Percentiles rank a stretch among this genome's conserved stretches.
phyloP scores from a whole-genome alignment of 2,329 filamentous ascomycete species.

The Colletotrichum spaethianum region DNA sequence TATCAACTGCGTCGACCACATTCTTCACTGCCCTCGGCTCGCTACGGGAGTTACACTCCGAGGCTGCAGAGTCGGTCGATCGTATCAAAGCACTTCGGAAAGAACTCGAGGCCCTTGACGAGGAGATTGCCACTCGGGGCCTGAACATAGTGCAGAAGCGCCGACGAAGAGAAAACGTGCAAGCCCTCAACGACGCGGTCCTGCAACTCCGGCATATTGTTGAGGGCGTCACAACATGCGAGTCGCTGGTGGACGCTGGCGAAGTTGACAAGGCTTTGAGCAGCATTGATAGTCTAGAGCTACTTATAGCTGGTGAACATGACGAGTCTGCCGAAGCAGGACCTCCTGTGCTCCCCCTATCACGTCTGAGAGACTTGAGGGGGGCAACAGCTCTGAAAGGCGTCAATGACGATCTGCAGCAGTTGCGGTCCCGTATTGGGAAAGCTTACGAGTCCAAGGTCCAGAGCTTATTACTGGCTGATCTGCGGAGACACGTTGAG shows the following conservation, averaged over 20 bases:
- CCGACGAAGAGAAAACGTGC: slow-evolving; percentile 85
- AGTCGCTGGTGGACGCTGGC: slow-evolving; percentile 86
- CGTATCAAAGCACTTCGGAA: slow-evolving; percentile 86
- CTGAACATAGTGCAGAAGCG: slow-evolving; percentile 89
- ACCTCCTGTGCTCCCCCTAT: slow-evolving; percentile 48
- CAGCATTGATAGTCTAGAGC: slow-evolving; percentile 83
- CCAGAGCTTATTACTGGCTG: slow-evolving; percentile 81
- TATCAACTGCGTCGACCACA: slow-evolving; percentile 93
- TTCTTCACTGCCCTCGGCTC: slow-evolving; percentile 97
- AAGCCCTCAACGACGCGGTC: slow-evolving; percentile 85
- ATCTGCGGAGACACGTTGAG: slow-evolving; percentile 85
- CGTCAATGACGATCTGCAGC: slow-evolving; percentile 81
- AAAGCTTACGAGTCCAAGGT: slow-evolving; percentile 89
- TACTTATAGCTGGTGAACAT: slow-evolving; percentile 81
- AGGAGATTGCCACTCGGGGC: slow-evolving; percentile 88
- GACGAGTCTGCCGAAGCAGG: slow-evolving; percentile 53
- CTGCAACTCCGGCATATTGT: slow-evolving; percentile 86
- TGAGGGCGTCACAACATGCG: slow-evolving; percentile 80
- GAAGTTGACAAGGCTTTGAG: slow-evolving; percentile 85
- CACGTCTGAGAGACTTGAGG: slow-evolving; percentile 77
- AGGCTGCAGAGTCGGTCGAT: slow-evolving; percentile 91
- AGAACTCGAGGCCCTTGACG: slow-evolving; percentile 85
- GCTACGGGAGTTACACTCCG: slow-evolving; percentile 89
- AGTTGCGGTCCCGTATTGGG: slow-evolving; percentile 85
- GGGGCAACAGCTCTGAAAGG: slow-evolving; percentile 85